Evolutionary conservation across 2,329 filamentous ascomycete species (phyloP).

Genomic region (Aspergillus nomiae): DNA sequence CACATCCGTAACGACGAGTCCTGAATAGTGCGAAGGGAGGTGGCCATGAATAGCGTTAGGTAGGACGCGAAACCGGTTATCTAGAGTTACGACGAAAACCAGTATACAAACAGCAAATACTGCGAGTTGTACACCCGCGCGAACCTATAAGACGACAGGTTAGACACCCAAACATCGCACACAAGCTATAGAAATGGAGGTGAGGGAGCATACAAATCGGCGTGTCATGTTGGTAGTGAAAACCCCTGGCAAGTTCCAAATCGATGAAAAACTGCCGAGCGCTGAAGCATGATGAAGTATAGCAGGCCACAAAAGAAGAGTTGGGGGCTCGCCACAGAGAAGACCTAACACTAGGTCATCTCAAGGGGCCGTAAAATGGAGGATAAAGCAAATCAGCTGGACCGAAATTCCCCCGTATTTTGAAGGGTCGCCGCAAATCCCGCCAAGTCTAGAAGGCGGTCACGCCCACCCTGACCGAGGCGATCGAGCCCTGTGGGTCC

Average conservation of each 20-base stretch:
- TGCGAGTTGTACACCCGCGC: slow-evolving; percentile 74
- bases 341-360: slow-evolving; percentile 32
- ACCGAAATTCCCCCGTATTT: background rate
- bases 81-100: slow-evolving; percentile 76
- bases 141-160: slow-evolving; percentile 43
- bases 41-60: slow-evolving; percentile 84
- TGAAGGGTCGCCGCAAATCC: background rate
- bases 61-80: slow-evolving; percentile 84
- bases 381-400: slow-evolving; percentile 7
- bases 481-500: background rate
- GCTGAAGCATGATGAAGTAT: slow-evolving; percentile 35
- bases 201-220: slow-evolving; percentile 39
- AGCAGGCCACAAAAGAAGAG: slow-evolving; percentile 16
- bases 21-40: slow-evolving; percentile 81
- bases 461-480: slow-evolving; percentile 15
- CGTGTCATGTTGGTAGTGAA: slow-evolving; percentile 41
- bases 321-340: slow-evolving; percentile 27
- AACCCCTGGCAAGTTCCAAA: slow-evolving; percentile 33
- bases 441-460: slow-evolving; percentile 29
- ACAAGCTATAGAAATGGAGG: background rate
- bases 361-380: slow-evolving; percentile 26
- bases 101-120: slow-evolving; percentile 67
- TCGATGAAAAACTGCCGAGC: slow-evolving; percentile 28
- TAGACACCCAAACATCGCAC: slow-evolving; percentile 8
- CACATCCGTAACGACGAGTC: slow-evolving; percentile 82